Conservation (phyloP, 1,284 basidiomycete genomes). For the Ceratobasidium sp. region DNA sequence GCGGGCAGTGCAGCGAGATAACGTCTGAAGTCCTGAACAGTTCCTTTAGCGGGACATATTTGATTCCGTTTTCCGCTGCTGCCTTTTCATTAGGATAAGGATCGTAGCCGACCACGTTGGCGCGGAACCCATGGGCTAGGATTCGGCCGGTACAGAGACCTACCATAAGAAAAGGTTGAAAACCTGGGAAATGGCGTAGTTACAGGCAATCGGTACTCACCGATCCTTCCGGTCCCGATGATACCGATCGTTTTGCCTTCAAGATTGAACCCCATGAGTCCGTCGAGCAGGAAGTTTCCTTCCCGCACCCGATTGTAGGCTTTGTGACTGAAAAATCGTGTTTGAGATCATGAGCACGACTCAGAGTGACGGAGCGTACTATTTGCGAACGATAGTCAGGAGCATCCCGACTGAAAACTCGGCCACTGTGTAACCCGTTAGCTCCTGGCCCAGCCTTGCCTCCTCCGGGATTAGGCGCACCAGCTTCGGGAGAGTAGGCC, state of each 20-base stretch:
- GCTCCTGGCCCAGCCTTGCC: conserved; percentile 6
- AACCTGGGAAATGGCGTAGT: not conserved
- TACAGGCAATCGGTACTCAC: conserved; percentile 46
- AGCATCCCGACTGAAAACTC: conserved; percentile 52
- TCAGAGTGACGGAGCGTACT: conserved; percentile 44
- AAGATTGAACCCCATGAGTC: conserved; percentile 55
- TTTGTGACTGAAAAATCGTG: conserved; percentile 48
- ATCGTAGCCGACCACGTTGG: conserved; percentile 63
- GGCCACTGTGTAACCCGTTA: conserved; percentile 45
- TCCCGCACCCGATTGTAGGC: conserved; percentile 51
- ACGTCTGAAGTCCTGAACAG: conserved; percentile 60
- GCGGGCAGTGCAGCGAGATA: conserved; percentile 54
- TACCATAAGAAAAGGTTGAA: not conserved
- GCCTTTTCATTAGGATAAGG: conserved; percentile 55
- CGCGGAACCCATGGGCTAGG: conserved; percentile 52
- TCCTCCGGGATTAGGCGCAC: conserved; percentile 13
- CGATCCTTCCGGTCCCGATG: conserved; percentile 66
- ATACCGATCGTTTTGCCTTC: conserved; percentile 61
- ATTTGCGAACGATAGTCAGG: conserved; percentile 51
- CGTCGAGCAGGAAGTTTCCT: conserved; percentile 52
- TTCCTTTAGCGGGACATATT: conserved; percentile 59
- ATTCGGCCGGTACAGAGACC: conserved; percentile 49
- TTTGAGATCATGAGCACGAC: not conserved
- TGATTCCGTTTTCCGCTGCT: conserved; percentile 55
- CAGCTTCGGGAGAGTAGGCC: conserved; percentile 52